Percentiles rank a stretch among this genome's conserved stretches.
Conservation (phyloP, 805 yeast genomes). For the Cyberlindnera lachancei region DNA sequence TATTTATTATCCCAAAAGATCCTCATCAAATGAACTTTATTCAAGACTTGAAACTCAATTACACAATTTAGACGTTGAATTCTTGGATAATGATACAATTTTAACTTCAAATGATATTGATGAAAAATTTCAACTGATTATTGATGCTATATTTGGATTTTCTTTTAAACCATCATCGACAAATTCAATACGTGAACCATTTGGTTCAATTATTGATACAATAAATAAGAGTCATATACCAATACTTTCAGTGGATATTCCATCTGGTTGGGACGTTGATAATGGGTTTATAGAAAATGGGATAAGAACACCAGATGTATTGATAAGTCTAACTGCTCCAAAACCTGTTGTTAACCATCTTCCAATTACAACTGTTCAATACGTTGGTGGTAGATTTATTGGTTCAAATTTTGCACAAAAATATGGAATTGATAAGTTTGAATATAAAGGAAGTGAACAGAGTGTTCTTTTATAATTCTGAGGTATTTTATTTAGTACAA, state of each 20-base stretch:
- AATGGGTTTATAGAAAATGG: constrained; percentile 54
- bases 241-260: constrained; percentile 79
- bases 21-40: constrained; percentile 50
- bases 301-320: constrained; percentile 49
- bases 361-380: constrained; percentile 41
- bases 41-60: constrained; percentile 59
- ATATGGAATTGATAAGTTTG: constrained; percentile 62
- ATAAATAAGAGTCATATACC: constrained; percentile 40
- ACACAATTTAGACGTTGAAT: constrained; percentile 50
- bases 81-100: constrained; percentile 32
- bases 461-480: constrained; percentile 23
- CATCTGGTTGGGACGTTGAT: constrained; percentile 97
- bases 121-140: constrained; percentile 34
- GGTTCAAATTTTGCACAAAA: constrained; percentile 56
- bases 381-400: constrained; percentile 87
- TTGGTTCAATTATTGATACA: constrained; percentile 38
- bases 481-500: neutral
- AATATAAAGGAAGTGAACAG: constrained; percentile 53
- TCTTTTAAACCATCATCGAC: constrained; percentile 91
- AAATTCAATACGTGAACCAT: constrained; percentile 71
- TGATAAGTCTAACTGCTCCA: constrained; percentile 89
- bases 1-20: constrained; percentile 71
- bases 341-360: constrained; percentile 67
- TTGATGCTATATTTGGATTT: constrained; percentile 90
- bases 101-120: constrained; percentile 7